phyloP scores from a whole-genome alignment of 352 stramenopile genomes.

The Phytophthora nicotianae region DNA sequence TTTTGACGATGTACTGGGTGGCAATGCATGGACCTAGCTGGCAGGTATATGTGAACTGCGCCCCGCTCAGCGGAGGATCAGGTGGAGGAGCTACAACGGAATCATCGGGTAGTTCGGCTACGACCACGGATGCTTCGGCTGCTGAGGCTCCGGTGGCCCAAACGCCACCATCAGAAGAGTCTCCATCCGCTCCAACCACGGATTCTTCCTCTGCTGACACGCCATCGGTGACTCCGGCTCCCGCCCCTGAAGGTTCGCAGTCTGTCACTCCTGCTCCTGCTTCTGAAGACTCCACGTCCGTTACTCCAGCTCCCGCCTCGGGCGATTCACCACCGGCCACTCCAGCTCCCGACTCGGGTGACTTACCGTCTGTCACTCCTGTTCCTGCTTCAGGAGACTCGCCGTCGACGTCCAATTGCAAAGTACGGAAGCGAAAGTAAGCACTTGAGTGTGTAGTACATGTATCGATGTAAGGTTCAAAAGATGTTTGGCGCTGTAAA shows the following conservation, averaged over 20 bases:
- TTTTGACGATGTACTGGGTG: conserved; percentile 49
- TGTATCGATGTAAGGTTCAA: no score
- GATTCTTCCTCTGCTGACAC: conserved; percentile 1
- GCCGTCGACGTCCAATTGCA: conserved; percentile 12
- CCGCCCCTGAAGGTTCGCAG: not conserved
- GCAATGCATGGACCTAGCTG: conserved; percentile 44
- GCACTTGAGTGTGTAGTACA: no score
- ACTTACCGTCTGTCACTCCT: not conserved
- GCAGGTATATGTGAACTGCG: conserved; percentile 50
- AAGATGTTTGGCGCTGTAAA: no score
- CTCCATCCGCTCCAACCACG: conserved; percentile 3
- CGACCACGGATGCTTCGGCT: conserved; percentile 6
- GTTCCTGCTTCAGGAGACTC: not conserved
- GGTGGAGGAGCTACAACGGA: conserved; percentile 7
- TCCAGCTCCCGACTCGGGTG: not conserved
- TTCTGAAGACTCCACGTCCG: not conserved
- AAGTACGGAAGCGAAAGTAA: not conserved
- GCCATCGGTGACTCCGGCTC: conserved; percentile 3
- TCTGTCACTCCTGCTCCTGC: not conserved
- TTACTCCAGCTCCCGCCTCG: not conserved
- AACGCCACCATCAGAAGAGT: not conserved
- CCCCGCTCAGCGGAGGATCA: conserved; percentile 8
- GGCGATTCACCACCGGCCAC: not conserved
- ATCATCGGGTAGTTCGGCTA: conserved; percentile 5
- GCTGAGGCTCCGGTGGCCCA: not conserved